phyloP scores from a whole-genome alignment of 2,329 filamentous ascomycete species.

The Pseudogymnoascus sp. region DNA sequence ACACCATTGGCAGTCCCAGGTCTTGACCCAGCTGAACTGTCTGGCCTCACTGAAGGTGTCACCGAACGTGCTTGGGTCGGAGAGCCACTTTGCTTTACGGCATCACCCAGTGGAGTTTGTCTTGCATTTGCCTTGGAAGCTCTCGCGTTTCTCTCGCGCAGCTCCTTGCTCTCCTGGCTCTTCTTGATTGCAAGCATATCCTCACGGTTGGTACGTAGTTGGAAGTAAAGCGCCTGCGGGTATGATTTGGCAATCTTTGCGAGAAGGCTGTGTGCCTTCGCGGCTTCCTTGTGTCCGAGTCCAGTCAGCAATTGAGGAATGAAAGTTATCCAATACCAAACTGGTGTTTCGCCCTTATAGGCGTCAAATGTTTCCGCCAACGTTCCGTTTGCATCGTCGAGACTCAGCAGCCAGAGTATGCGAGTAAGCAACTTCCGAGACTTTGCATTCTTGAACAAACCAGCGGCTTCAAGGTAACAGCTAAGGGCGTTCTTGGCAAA shows the following conservation, averaged over 20 bases:
- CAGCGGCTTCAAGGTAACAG: slow-evolving; percentile 91
- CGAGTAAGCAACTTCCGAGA: slow-evolving; percentile 87
- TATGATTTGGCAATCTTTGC: slow-evolving; percentile 93
- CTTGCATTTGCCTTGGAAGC: slow-evolving; percentile 32
- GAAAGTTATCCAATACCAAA: slow-evolving; percentile 99
- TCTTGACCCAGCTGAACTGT: slow-evolving; percentile 26
- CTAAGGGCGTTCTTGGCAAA: slow-evolving; percentile 86
- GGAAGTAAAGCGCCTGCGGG: slow-evolving; percentile 92
- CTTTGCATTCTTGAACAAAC: slow-evolving; percentile 95
- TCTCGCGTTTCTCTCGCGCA: slow-evolving; percentile 27
- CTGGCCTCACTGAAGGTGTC: slow-evolving; percentile 18
- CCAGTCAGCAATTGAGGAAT: slow-evolving; percentile 94
- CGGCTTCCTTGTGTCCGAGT: slow-evolving; percentile 82
- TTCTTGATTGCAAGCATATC: slow-evolving; percentile 92
- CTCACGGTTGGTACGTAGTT: slow-evolving; percentile 84
- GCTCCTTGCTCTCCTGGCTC: slow-evolving; percentile 68
- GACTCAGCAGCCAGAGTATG: slow-evolving; percentile 88
- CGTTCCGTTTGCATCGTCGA: slow-evolving; percentile 79
- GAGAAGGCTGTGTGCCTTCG: slow-evolving; percentile 75
- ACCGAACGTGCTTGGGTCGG: slow-evolving; percentile 23
- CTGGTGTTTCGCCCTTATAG: slow-evolving; percentile 93
- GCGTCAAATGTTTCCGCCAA: slow-evolving; percentile 84
- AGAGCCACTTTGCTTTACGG: slow-evolving; percentile 25
- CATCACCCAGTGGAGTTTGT: slow-evolving; percentile 14
- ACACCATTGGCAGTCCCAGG: slow-evolving; percentile 38